A percentile compares a stretch with the other conserved stretches of the same genome.
Conservation (phyloP, 2,329 filamentous ascomycete species). For the Cladobotryum mycophilum region DNA sequence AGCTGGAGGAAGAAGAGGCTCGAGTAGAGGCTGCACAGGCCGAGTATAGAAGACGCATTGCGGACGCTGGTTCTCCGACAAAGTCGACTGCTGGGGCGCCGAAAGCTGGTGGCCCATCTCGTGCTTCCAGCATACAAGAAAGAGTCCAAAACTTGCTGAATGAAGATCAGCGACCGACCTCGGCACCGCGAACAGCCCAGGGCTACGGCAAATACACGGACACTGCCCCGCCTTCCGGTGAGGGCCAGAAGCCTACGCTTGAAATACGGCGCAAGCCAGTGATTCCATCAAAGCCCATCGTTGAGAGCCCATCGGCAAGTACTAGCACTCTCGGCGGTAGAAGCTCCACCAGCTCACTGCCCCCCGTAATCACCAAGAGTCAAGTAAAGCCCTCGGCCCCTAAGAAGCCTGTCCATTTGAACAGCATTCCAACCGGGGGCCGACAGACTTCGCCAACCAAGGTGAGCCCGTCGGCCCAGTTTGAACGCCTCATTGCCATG, state of each 20-base stretch:
- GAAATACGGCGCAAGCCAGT: conserved; percentile 48
- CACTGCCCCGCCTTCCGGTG: conserved; percentile 31
- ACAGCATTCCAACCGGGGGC: conserved; percentile 44
- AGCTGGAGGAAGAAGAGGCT: conserved; percentile 79
- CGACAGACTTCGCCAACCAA: conserved; percentile 42
- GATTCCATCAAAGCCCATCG: conserved; percentile 23
- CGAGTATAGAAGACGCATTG: conserved; percentile 74
- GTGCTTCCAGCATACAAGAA: conserved; percentile 83
- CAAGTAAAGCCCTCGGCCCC: conserved; percentile 47
- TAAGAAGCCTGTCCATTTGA: conserved; percentile 56
- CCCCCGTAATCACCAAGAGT: conserved; percentile 20
- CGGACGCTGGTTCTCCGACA: conserved; percentile 36
- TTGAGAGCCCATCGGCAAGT: conserved; percentile 21
- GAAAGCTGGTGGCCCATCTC: conserved; percentile 52
- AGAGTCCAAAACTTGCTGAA: conserved; percentile 80
- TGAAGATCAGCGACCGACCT: conserved; percentile 60
- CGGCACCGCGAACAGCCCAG: conserved; percentile 65
- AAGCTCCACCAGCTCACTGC: conserved; percentile 18
- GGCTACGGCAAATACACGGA: conserved; percentile 87
- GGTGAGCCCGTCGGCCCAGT: conserved; percentile 20
- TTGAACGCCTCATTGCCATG: conserved; percentile 37
- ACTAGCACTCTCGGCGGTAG: conserved; percentile 10
- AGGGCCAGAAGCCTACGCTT: conserved; percentile 34
- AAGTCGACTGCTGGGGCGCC: conserved; percentile 42
- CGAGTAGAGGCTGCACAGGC: conserved; percentile 83